Evolutionary conservation across 2,329 filamentous ascomycete genomes (phyloP), one percentile per base, ranked within the genome.

Genomic region (Exophiala sp.): DNA sequence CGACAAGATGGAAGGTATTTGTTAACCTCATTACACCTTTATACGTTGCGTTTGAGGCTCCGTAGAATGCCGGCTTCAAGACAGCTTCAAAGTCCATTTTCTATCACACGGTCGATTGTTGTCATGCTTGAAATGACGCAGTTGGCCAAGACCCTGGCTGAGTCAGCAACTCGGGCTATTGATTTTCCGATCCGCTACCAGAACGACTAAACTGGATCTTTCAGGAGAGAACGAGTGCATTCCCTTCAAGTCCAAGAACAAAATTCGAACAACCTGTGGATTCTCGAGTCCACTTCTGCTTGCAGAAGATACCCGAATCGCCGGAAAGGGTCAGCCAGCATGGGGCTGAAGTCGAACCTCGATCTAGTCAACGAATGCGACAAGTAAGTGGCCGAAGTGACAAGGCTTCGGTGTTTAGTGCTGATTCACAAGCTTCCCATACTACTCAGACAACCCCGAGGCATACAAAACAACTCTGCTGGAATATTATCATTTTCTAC

Each of bases 341-440:
- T 53, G 46, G 22, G 14, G 7, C 41, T 22, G 10, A 67, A 71
- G 53, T 71, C 73, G 21, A 75, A 79, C 56, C 68, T 81, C 43
- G 75, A 80, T 44, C 68, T 81, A 21, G 65, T 81, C 41, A 68
- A 73, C 45, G 76, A 80, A 66, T 79, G 76, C 67, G 78, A 81
- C 64, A 75, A 70, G 71, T 73, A 65, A 41, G 48, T 45, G 9
- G 10, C 19, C 37, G 14, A 13, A 43, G 22, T 24, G 30, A 10
- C 19, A 35, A 24, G 4, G 13, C 30, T 16, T 18, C 10, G 23
- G 19, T 22, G 10, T 32, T 13, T 18, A 18, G 21, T 6, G 32
- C 47, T 45, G 41, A 49, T 22, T 37, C 14, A 4, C 41, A 43
- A 91, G 86, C 62, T 95, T 95, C 63, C 89, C 89, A 1, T 88